These are phyloP conservation scores for Fusarium musae DNA, from an alignment of 2,329 filamentous ascomycete genomes.

Conservation along the genomic window DNA sequence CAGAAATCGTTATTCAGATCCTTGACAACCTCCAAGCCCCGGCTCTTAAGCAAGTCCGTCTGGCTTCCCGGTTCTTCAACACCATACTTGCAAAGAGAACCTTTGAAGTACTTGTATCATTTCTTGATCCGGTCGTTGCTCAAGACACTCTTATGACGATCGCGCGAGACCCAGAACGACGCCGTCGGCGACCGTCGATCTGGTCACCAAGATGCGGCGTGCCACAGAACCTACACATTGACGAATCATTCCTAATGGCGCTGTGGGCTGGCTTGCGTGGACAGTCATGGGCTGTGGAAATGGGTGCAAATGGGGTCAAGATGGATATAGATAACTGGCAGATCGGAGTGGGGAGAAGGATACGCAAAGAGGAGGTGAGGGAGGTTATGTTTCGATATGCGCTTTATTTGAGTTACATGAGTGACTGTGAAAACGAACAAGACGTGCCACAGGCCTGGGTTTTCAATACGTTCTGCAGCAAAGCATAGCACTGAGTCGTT, in stretches of 20 bases:
- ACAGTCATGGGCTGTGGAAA: constrained; percentile 35
- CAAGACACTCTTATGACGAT: constrained; percentile 36
- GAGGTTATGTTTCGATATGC: constrained; percentile 50
- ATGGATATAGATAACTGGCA: constrained; percentile 32
- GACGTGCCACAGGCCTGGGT: constrained; percentile 49
- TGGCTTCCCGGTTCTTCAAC: constrained; percentile 49
- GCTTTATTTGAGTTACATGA: constrained; percentile 50
- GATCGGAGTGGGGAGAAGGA: constrained; percentile 32
- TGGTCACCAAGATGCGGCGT: constrained; percentile 52
- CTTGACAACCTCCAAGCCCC: constrained; percentile 41
- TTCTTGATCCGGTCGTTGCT: constrained; percentile 45
- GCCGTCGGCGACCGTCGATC: constrained; percentile 42
- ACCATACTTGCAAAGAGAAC: constrained; percentile 43
- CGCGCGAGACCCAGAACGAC: constrained; percentile 37
- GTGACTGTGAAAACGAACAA: constrained; percentile 37
- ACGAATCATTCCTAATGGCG: constrained; percentile 48
- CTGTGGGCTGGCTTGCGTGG: constrained; percentile 46
- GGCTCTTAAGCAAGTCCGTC: constrained; percentile 43
- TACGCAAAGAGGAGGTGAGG: constrained; percentile 41
- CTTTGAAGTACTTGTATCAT: constrained; percentile 46
- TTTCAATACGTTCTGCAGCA: constrained; percentile 37
- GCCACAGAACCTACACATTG: constrained; percentile 44
- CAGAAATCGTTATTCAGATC: constrained; percentile 47
- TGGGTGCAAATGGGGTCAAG: constrained; percentile 1
- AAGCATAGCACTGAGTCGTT: background rate